phyloP scores from a whole-genome alignment of 176 grass and related monocot species.

The Cocos nucifera region DNA sequence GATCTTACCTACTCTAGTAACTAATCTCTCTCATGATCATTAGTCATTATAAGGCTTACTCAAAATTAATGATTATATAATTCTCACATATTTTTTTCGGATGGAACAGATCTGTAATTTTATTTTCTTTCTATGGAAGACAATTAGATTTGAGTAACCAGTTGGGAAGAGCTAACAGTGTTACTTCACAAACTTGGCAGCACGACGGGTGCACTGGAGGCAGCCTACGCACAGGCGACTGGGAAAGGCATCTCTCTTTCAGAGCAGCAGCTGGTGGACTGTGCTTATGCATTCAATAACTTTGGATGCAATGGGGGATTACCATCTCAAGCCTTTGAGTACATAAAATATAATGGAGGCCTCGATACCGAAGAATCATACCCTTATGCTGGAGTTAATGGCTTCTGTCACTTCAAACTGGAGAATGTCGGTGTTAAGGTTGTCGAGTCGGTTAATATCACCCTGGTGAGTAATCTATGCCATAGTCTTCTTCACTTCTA shows the following conservation, averaged over 20 bases:
- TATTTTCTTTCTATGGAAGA: too few species aligned
- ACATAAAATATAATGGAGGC: constrained; percentile 89
- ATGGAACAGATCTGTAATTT: too few species aligned
- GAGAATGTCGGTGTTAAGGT: constrained; percentile 69
- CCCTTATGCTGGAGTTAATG: constrained; percentile 88
- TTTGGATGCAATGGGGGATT: constrained; percentile 88
- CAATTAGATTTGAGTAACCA: too few species aligned
- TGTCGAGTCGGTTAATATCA: constrained; percentile 71
- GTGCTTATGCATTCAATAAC: constrained; percentile 61
- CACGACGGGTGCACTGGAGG: constrained; percentile 97
- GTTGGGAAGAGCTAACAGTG: constrained; percentile 1
- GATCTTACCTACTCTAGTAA: too few species aligned
- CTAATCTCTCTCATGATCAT: too few species aligned
- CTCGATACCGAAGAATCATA: constrained; percentile 90
- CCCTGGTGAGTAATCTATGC: constrained; percentile 40
- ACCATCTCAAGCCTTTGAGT: constrained; percentile 93
- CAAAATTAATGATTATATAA: too few species aligned
- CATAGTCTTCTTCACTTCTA: too few species aligned
- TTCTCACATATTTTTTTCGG: too few species aligned
- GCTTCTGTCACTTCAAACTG: constrained; percentile 41
- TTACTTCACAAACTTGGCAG: constrained; percentile 37
- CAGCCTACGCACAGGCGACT: constrained; percentile 79
- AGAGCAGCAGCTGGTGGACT: constrained; percentile 97
- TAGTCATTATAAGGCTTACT: too few species aligned
- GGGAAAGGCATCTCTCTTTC: constrained; percentile 71